phyloP scores from a whole-genome alignment of 1,284 basidiomycete species.

The Phellopilus nigrolimitatus region DNA sequence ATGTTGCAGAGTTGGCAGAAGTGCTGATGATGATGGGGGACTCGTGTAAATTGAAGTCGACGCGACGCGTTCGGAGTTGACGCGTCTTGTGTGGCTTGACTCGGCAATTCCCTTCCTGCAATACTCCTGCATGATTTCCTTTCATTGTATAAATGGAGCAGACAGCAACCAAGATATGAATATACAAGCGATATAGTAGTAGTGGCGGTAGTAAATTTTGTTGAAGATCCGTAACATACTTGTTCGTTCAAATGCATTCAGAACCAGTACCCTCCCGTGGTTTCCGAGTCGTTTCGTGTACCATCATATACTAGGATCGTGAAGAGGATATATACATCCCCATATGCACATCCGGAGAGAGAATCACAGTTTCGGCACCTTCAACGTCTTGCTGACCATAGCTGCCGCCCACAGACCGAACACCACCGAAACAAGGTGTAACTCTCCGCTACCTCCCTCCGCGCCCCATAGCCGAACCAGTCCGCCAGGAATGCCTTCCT shows the following conservation, averaged over 20 bases:
- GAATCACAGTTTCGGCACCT: slow-evolving; percentile 69
- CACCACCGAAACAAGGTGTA: slow-evolving; percentile 71
- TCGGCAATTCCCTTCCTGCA: slow-evolving; percentile 2
- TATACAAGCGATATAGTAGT: neutral
- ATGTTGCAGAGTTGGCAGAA: slow-evolving; percentile 28
- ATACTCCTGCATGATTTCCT: too few relatives aligned
- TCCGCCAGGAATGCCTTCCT: slow-evolving; percentile 73
- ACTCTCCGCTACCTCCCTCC: slow-evolving; percentile 68
- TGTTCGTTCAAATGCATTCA: neutral
- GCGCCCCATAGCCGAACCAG: slow-evolving; percentile 67
- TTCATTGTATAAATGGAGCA: neutral
- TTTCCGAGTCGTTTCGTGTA: neutral
- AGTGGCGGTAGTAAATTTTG: neutral
- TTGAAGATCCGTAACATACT: slow-evolving; percentile 4
- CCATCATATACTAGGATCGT: slow-evolving; percentile 1
- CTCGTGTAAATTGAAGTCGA: slow-evolving; percentile 3
- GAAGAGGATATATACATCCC: neutral
- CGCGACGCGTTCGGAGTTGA: slow-evolving; percentile 3
- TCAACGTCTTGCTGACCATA: slow-evolving; percentile 94
- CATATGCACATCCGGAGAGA: neutral
- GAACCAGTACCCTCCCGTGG: neutral
- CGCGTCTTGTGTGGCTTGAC: neutral
- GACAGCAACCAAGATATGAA: neutral
- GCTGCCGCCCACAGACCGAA: slow-evolving; percentile 85
- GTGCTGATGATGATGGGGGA: too few relatives aligned